phyloP scores from a whole-genome alignment of 768 basidiomycete species.

The Cystobasidium onofrii region DNA sequence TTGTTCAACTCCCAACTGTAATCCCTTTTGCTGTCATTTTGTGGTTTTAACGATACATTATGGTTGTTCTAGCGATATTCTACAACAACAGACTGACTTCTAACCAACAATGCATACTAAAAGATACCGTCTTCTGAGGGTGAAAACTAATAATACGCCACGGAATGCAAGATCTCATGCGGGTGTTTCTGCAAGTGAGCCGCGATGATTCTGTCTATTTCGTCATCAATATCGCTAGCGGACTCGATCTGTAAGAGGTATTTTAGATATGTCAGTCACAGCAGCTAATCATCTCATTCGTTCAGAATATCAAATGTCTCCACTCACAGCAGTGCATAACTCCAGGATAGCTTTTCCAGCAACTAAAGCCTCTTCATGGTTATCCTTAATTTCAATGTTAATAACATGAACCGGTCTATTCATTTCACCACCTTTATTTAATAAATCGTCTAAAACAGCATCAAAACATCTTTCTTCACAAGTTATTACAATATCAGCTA shows the following conservation, averaged over 20 bases:
- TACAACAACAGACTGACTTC: background rate
- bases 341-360: constrained; percentile 93
- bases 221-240: constrained; percentile 77
- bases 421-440: constrained; percentile 77
- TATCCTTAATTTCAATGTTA: constrained; percentile 98
- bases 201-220: constrained; percentile 77
- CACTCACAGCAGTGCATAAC: constrained; percentile 75
- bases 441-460: constrained; percentile 90
- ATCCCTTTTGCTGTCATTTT: no score
- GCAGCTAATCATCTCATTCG: no score
- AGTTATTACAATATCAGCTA: constrained; percentile 95
- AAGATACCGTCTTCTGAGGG: no score
- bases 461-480: constrained; percentile 99
- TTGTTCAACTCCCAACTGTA: no score
- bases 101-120: no score
- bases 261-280: no score
- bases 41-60: background rate
- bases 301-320: background rate
- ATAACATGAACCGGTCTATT: constrained; percentile 92
- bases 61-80: no score
- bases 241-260: constrained; percentile 63
- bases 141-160: constrained; percentile 66
- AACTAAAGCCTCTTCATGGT: constrained; percentile 93
- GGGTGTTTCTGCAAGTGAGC: constrained; percentile 81
- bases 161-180: constrained; percentile 79